Evolutionary conservation across 176 grass and related monocot species (phyloP).

Genomic region (Oryza meyeriana): DNA sequence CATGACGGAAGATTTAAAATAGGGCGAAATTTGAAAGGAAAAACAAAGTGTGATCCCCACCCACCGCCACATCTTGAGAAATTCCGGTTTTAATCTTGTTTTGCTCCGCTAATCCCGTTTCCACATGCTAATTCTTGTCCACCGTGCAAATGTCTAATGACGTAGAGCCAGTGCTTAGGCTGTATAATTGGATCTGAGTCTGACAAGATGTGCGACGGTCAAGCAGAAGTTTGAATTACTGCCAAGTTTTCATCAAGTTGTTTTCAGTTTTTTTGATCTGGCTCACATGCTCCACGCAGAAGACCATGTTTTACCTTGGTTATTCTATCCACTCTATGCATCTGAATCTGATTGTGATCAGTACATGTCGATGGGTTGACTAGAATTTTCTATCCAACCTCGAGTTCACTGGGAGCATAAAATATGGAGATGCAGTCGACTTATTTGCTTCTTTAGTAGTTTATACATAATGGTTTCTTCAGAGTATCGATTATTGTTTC

Average conservation of each 20-base stretch:
- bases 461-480: not conserved
- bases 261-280: not conserved
- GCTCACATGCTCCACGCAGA: conserved; percentile 23
- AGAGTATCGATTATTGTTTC: not conserved
- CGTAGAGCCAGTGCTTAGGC: not conserved
- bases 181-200: conserved; percentile 37
- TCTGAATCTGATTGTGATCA: conserved; percentile 3
- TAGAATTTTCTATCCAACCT: not conserved
- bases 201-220: not conserved
- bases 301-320: not conserved
- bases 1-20: not conserved
- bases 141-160: not conserved
- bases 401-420: not conserved
- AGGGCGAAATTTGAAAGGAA: not conserved
- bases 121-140: not conserved
- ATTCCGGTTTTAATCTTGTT: not conserved
- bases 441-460: not conserved
- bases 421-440: not conserved
- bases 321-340: conserved; percentile 29
- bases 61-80: not conserved
- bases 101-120: conserved; percentile 22
- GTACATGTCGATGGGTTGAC: conserved; percentile 38
- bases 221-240: not conserved
- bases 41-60: not conserved
- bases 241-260: not conserved